phyloP scores from a whole-genome alignment of 768 basidiomycete species.

The Leucosporidium scottii region DNA sequence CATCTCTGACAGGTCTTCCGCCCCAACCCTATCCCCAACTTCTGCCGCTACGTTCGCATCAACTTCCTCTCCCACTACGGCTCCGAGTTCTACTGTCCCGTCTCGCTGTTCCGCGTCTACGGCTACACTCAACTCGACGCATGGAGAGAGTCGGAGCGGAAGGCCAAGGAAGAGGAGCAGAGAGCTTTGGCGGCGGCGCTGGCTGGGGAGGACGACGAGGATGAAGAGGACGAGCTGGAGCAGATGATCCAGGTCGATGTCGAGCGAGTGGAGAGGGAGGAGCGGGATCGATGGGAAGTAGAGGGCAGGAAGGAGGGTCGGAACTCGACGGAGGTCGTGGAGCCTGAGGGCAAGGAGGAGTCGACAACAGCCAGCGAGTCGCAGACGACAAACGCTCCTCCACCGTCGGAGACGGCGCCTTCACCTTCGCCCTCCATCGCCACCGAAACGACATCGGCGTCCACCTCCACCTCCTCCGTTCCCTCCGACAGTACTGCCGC shows the following conservation, averaged over 20 bases:
- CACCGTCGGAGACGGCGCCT: no score
- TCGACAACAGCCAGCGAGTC: no score
- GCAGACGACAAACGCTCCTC: no score
- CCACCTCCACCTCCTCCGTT: not conserved
- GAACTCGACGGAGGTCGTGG: not conserved
- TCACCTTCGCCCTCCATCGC: not conserved
- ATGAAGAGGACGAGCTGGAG: slow-evolving; percentile 13
- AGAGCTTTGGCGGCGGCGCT: slow-evolving; percentile 20
- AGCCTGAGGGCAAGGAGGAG: no score
- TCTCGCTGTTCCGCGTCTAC: slow-evolving; percentile 80
- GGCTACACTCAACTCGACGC: slow-evolving; percentile 93
- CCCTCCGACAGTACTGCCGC: not conserved
- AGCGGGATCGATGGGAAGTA: slow-evolving; percentile 3
- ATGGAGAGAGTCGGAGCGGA: slow-evolving; percentile 56
- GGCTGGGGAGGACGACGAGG: slow-evolving; percentile 9
- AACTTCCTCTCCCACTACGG: slow-evolving; percentile 92
- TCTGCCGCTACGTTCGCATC: slow-evolving; percentile 88
- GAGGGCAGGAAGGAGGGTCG: not conserved
- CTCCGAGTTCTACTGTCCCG: slow-evolving; percentile 90
- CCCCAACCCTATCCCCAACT: slow-evolving; percentile 49
- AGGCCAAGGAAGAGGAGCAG: slow-evolving; percentile 49
- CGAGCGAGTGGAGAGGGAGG: not conserved
- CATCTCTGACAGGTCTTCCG: slow-evolving; percentile 32
- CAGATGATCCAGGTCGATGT: not conserved
- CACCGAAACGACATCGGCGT: not conserved